Evolutionary conservation across 2,329 filamentous ascomycete genomes (phyloP).

Genomic region (Monilinia fructigena): DNA sequence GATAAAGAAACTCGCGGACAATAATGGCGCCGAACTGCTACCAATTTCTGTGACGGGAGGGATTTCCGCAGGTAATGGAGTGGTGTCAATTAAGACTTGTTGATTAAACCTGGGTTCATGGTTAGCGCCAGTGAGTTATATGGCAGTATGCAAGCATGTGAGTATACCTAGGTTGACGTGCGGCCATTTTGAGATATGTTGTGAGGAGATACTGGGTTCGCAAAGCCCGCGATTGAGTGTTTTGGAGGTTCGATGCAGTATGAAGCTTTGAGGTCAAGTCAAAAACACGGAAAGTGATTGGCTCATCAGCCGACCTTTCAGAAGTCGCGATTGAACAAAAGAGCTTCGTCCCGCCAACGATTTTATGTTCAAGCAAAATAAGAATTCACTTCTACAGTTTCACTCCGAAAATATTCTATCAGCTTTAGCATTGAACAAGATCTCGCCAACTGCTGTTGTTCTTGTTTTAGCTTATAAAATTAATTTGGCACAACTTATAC

Average conservation of each 20-base stretch:
- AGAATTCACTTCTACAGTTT: conserved; percentile 7
- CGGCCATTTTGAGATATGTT: conserved; percentile 37
- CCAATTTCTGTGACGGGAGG: conserved; percentile 93
- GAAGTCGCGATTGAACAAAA: conserved; percentile 23
- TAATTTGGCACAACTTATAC: not conserved
- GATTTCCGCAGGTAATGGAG: conserved; percentile 87
- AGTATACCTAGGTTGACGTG: conserved; percentile 35
- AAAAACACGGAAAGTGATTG: conserved; percentile 34
- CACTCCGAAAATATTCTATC: conserved; percentile 1
- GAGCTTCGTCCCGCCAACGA: conserved; percentile 28
- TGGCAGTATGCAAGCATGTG: not conserved
- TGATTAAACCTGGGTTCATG: conserved; percentile 78
- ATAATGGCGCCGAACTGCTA: conserved; percentile 84
- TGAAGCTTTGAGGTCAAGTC: conserved; percentile 38
- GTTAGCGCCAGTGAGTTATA: conserved; percentile 29
- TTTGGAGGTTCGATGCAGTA: conserved; percentile 28
- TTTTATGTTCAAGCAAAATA: conserved; percentile 15
- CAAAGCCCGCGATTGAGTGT: conserved; percentile 42
- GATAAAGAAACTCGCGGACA: conserved; percentile 95
- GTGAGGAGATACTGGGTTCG: conserved; percentile 26
- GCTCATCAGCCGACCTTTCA: conserved; percentile 28
- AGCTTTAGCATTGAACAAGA: conserved; percentile 1
- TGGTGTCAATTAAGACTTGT: conserved; percentile 89
- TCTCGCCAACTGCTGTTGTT: conserved; percentile 2
- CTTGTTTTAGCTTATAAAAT: not conserved